phyloP scores from a whole-genome alignment of 2,329 filamentous ascomycete genomes.

The Xylariaceae sp. region DNA sequence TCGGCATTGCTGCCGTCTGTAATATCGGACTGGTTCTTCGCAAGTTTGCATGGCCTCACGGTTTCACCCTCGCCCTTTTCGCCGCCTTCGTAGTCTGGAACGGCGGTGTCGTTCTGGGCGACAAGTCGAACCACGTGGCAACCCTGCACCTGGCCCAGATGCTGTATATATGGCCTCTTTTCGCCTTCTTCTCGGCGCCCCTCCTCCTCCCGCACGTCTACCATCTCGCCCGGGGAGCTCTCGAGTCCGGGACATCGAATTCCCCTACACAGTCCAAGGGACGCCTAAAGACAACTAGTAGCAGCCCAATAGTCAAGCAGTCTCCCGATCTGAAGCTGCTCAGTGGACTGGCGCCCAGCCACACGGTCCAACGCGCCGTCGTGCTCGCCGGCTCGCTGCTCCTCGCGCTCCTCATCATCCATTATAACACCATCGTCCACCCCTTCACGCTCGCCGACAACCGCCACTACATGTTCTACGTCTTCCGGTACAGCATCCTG shows the following conservation, averaged over 20 bases:
- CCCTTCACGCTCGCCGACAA: conserved; percentile 96
- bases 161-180: conserved; percentile 90
- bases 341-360: conserved; percentile 24
- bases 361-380: conserved; percentile 26
- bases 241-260: conserved; percentile 2
- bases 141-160: conserved; percentile 86
- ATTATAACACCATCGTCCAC: conserved; percentile 87
- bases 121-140: conserved; percentile 89
- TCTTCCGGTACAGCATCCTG: conserved; percentile 78
- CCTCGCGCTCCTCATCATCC: conserved; percentile 44
- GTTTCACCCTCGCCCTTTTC: conserved; percentile 61
- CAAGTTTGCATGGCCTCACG: conserved; percentile 46
- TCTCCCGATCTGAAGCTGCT: conserved; percentile 6
- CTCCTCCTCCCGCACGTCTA: conserved; percentile 52
- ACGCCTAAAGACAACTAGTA: not conserved
- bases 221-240: conserved; percentile 22
- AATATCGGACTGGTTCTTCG: conserved; percentile 39
- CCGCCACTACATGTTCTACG: conserved; percentile 93
- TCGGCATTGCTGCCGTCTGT: conserved; percentile 48
- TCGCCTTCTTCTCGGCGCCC: conserved; percentile 82
- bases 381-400: conserved; percentile 29
- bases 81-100: conserved; percentile 76
- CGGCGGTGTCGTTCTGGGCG: conserved; percentile 83
- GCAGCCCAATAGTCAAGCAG: not conserved
- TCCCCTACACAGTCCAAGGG: not conserved